Conservation (phyloP, 1,284 basidiomycete species). For the Apiotrichum porosum region DNA sequence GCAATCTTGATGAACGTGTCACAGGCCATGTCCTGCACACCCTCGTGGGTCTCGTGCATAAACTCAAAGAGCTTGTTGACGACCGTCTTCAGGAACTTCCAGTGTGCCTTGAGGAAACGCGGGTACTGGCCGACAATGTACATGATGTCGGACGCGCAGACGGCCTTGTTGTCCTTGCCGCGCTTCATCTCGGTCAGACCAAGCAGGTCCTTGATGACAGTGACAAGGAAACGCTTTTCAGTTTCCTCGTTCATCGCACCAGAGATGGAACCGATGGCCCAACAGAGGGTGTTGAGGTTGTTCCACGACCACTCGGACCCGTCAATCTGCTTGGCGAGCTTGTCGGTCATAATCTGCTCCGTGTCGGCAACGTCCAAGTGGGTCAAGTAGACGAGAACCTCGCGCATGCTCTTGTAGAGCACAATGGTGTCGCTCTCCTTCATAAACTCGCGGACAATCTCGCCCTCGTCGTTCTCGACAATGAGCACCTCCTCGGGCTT, state of each 20-base stretch:
- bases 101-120: constrained; percentile 98
- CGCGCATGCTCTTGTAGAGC: constrained; percentile 98
- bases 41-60: constrained; percentile 99
- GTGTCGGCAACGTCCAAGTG: constrained; percentile 96
- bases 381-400: constrained; percentile 92
- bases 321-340: constrained; percentile 93
- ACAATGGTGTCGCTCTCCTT: constrained; percentile 99
- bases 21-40: constrained; percentile 99
- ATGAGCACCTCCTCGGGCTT: constrained; percentile 99
- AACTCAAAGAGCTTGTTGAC: constrained; percentile 99
- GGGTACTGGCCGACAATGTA: constrained; percentile 99
- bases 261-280: constrained; percentile 99
- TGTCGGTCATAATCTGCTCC: constrained; percentile 94
- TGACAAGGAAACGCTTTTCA: constrained; percentile 97
- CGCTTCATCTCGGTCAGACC: constrained; percentile 97
- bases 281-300: constrained; percentile 97
- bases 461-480: constrained; percentile 98
- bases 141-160: constrained; percentile 99
- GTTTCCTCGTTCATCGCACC: constrained; percentile 99
- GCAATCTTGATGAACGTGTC: constrained; percentile 99
- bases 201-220: constrained; percentile 97
- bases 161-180: constrained; percentile 99
- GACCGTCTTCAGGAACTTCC: constrained; percentile 99
- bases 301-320: constrained; percentile 99
- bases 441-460: constrained; percentile 99